phyloP scores from a whole-genome alignment of 768 basidiomycete genomes.

The Tulasnella sp. region DNA sequence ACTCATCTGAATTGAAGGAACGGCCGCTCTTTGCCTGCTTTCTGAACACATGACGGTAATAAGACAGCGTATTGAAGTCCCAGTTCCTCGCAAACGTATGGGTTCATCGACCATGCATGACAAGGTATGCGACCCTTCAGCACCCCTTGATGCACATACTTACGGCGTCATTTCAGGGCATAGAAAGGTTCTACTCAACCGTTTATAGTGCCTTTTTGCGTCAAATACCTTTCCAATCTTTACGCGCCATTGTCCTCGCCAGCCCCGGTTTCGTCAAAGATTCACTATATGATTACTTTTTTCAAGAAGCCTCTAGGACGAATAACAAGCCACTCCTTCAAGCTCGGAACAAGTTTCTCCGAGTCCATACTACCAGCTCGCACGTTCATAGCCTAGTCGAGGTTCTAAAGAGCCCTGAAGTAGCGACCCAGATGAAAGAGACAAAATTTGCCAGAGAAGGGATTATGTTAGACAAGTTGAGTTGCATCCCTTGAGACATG shows the following conservation, averaged over 20 bases:
- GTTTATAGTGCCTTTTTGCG: constrained; percentile 78
- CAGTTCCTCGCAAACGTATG: constrained; percentile 80
- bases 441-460: constrained; percentile 96
- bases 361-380: constrained; percentile 81
- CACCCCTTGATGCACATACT: background rate
- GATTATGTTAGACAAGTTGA: constrained; percentile 75
- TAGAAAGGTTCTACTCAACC: constrained; percentile 67
- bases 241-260: constrained; percentile 89
- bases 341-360: constrained; percentile 72
- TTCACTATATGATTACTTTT: constrained; percentile 68
- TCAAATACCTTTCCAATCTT: constrained; percentile 73
- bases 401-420: constrained; percentile 89
- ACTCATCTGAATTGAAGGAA: constrained; percentile 33
- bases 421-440: constrained; percentile 65
- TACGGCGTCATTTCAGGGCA: constrained; percentile 32
- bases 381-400: constrained; percentile 95
- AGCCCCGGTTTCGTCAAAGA: constrained; percentile 96
- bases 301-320: constrained; percentile 64
- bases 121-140: constrained; percentile 34
- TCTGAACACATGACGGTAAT: constrained; percentile 97
- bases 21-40: constrained; percentile 83
- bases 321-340: constrained; percentile 73
- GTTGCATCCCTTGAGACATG: background rate
- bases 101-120: constrained; percentile 80
- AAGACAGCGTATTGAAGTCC: constrained; percentile 73